Evolutionary conservation across 345 rosid genomes (phyloP).

Genomic region (Mangifera indica): DNA sequence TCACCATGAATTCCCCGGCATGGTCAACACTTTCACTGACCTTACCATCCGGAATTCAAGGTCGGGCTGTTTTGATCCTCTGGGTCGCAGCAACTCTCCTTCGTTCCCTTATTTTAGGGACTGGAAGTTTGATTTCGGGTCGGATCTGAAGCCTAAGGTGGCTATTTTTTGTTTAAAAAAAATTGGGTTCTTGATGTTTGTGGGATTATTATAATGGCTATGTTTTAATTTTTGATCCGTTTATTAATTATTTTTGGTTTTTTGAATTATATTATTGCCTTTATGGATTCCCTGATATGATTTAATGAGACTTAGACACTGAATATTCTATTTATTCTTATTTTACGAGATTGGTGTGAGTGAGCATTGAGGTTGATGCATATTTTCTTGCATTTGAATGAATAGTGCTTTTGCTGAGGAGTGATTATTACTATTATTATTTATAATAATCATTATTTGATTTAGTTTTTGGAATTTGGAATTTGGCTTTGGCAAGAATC

Average conservation of each 20-base stretch:
- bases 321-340: not conserved
- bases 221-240: too few relatives aligned
- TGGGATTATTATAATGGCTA: too few relatives aligned
- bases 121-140: constrained; percentile 58
- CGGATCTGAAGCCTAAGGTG: constrained; percentile 85
- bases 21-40: constrained; percentile 18
- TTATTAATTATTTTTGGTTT: not conserved
- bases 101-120: constrained; percentile 70
- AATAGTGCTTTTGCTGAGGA: not conserved
- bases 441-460: not conserved
- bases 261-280: too few relatives aligned
- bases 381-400: not conserved
- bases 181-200: too few relatives aligned
- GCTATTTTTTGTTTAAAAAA: constrained; percentile 1
- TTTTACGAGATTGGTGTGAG: too few relatives aligned
- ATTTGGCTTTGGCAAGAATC: not conserved
- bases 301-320: too few relatives aligned
- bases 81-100: constrained; percentile 52
- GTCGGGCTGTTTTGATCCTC: constrained; percentile 53
- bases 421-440: too few relatives aligned
- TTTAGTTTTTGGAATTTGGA: not conserved
- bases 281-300: not conserved
- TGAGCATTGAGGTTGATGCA: too few relatives aligned
- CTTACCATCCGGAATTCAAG: constrained; percentile 27
- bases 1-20: constrained; percentile 63